Base-by-base conservation (phyloP, 1,139 yeast genomes). In the Pneumocystis carinii region DNA sequence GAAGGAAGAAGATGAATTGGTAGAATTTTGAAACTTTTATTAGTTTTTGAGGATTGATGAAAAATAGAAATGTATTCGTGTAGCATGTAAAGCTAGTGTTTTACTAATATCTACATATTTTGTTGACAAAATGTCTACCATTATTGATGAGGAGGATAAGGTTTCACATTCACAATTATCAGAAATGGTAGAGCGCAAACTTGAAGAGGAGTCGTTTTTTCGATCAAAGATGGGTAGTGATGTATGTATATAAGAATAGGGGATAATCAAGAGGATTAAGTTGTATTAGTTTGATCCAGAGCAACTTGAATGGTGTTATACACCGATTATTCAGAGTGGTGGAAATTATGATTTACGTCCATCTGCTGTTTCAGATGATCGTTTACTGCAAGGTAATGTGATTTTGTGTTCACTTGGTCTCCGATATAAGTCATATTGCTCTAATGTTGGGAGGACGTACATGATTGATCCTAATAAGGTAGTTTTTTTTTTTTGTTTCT, bases 291-390 rank as follows among this genome's bases (percentile, higher is more conserved):
- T 89, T 69, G 96, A 89, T 70, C 78, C 86, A 2, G 84, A 83
- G 66, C 83, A 84, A 67, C 76, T 92, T 48, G 97, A 92, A 74
- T 92, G 97, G 97, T 87, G 96, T 70, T 90, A 89, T 74, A 83
- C 90, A 61, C 97, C 98, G 38, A 87, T 89, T 64, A 81, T 92
- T 65, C 96, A 90, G 75, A 86, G 95, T 69, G 95, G 95, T 63
- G 90, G 89, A 59, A 83, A 84, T 63, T 90, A 84, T 72, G 96
- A 90, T 73, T 78, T 90, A 71, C 85, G 81, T 70, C 94, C 95
- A 60, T 85, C 94, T 67, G 96, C 96, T 0, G 81, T 84, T 68
- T 85, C 95, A 0, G 81, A 82, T 63, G 81, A 83, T 66, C 82
- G 83, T 62, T 80, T 79, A 68, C 79, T 90, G 65, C 80, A 80